Conservation (phyloP, 495 filamentous ascomycete genomes). For the Penicillium alfredii region DNA sequence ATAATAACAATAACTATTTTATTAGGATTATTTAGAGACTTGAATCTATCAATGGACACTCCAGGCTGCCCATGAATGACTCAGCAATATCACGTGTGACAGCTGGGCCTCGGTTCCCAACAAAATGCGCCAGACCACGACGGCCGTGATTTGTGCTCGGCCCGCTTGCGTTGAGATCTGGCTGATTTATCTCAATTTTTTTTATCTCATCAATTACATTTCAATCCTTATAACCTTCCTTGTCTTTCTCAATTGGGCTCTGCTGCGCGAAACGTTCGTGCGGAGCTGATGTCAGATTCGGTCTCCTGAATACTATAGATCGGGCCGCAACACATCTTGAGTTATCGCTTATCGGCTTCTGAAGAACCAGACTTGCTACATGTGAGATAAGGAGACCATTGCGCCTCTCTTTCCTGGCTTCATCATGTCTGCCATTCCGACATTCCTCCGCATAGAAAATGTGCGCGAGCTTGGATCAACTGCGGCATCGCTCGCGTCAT, state of each 20-base stretch:
- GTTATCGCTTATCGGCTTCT: slow-evolving; percentile 6
- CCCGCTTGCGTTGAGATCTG: slow-evolving; percentile 5
- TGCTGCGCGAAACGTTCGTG: too few species aligned
- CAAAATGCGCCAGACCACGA: slow-evolving; percentile 8
- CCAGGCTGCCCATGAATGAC: too few species aligned
- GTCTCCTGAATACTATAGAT: slow-evolving; percentile 3
- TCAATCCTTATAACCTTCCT: neutral
- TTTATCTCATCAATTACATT: slow-evolving; percentile 1
- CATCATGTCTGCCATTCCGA: slow-evolving; percentile 2
- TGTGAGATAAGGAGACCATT: neutral
- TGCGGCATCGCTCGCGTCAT: slow-evolving; percentile 33
- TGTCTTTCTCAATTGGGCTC: slow-evolving; percentile 4
- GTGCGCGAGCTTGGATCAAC: slow-evolving; percentile 20
- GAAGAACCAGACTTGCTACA: too few species aligned
- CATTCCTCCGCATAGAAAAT: slow-evolving; percentile 15
- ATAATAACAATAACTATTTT: too few species aligned
- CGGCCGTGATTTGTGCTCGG: slow-evolving; percentile 8
- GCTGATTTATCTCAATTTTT: neutral
- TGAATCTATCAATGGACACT: too few species aligned
- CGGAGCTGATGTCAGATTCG: neutral
- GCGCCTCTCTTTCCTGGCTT: neutral
- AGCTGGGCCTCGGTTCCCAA: slow-evolving; percentile 13
- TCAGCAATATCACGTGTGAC: slow-evolving; percentile 10
- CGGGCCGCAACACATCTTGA: slow-evolving; percentile 5
- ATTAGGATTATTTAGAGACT: too few species aligned